Base-by-base conservation (phyloP, 495 filamentous ascomycete genomes). In the Xylaria venustula region DNA sequence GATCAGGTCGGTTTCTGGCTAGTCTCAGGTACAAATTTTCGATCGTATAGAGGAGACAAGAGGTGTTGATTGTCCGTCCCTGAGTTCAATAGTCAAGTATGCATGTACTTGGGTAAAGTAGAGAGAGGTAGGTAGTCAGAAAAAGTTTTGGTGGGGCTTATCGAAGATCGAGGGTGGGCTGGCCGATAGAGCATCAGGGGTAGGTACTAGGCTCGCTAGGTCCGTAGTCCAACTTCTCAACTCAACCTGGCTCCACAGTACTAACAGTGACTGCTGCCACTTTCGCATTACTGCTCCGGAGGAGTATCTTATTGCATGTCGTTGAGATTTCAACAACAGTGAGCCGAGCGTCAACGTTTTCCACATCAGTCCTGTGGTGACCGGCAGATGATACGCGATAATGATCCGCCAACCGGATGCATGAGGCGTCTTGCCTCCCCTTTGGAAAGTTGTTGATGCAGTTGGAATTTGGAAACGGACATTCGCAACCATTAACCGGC, bases 101-200 rank as follows among this genome's bases (percentile, higher is more conserved):
- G n/a, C n/a, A n/a, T n/a, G n/a, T n/a, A n/a, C n/a, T n/a, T n/a
- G n/a, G n/a, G n/a, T n/a, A n/a, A n/a, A n/a, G n/a, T n/a, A n/a
- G n/a, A n/a, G n/a, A n/a, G n/a, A n/a, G n/a, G n/a, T n/a, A n/a
- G n/a, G n/a, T n/a, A n/a, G n/a, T n/a, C n/a, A n/a, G n/a, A n/a
- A n/a, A n/a, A n/a, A n/a, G n/a, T n/a, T 61, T 47, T 54, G 45
- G 58, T 41, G 58, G 58, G 58, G 58, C 58, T 60, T 52, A 51
- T 51, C 56, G 56, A 17, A 49, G 54, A 57, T 47, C 22, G 17
- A 44, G 25, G 26, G 53, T 15, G 52, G 52, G 52, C 23, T 14
- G 6, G 3, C 14, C 6, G 28, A 34, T 23, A 19, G 37, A 9
- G 25, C 9, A 5, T 36, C 6, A 23, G 32, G 34, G n/a, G n/a